Conservation (phyloP, 441 rosid genomes). For the Raphanus hybrid region DNA sequence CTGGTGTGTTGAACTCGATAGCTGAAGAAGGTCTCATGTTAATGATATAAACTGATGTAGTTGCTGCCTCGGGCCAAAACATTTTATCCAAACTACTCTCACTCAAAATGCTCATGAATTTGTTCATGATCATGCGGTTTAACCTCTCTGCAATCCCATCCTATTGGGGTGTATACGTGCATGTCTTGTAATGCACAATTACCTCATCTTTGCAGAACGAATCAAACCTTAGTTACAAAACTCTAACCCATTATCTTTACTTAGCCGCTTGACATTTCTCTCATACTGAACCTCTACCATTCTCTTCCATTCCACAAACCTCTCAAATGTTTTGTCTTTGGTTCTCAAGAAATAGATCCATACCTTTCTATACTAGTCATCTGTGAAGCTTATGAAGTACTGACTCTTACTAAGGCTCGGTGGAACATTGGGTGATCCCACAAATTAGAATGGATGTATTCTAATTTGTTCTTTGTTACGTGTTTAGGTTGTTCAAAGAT, state of each 20-base stretch:
- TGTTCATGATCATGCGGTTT: background rate
- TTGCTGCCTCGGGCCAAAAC: background rate
- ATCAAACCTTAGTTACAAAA: background rate
- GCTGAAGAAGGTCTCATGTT: background rate
- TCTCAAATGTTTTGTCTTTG: background rate
- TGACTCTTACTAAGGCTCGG: background rate
- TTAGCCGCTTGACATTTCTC: background rate
- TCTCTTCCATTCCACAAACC: background rate
- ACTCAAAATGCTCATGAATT: background rate
- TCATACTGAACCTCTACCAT: background rate
- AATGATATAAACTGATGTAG: background rate
- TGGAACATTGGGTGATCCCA: background rate
- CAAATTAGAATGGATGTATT: background rate
- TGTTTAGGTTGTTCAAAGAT: background rate
- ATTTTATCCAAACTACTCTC: background rate
- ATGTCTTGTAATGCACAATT: background rate
- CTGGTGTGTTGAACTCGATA: background rate
- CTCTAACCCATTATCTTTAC: background rate
- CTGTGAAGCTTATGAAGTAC: background rate
- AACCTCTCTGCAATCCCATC: background rate
- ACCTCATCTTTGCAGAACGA: background rate
- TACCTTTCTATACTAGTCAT: background rate
- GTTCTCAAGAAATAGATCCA: background rate
- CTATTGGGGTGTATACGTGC: background rate
- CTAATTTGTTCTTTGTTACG: background rate